These are phyloP conservation scores for Cordyceps fumosorosea DNA, from an alignment of 2,329 filamentous ascomycete species.

Conservation along the genomic window DNA sequence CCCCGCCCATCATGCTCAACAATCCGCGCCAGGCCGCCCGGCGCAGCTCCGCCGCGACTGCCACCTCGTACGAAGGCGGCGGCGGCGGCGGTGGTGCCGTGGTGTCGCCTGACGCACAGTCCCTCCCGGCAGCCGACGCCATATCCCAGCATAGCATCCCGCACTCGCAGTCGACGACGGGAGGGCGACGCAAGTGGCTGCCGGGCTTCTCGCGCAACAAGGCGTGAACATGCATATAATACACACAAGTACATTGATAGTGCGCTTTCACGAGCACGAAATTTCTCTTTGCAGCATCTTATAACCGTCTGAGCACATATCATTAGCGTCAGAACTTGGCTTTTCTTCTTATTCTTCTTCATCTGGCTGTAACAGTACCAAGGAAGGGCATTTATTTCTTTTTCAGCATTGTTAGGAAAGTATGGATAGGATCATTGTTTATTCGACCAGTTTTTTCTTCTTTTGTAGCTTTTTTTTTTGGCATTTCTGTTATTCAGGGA, in stretches of 20 bases:
- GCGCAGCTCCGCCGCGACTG: constrained; percentile 18
- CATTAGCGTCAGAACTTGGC: not conserved
- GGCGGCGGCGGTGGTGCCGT: not conserved
- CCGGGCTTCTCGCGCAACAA: constrained; percentile 22
- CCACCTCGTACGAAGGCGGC: not conserved
- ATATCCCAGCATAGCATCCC: constrained; percentile 3
- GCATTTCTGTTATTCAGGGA: not conserved
- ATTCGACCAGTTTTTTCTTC: not conserved
- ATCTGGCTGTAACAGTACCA: not conserved
- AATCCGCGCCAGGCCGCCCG: constrained; percentile 26
- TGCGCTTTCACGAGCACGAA: not conserved
- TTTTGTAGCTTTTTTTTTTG: not conserved
- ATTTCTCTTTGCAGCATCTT: not conserved
- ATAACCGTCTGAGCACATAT: not conserved
- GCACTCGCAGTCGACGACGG: constrained; percentile 17
- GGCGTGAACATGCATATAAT: not conserved
- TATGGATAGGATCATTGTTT: not conserved
- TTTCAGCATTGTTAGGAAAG: not conserved
- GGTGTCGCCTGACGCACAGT: not conserved
- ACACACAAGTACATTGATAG: not conserved
- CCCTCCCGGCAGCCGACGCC: not conserved
- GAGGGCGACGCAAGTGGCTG: constrained; percentile 30
- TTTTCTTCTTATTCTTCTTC: not conserved
- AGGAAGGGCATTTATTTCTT: not conserved
- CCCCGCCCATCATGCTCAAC: constrained; percentile 48